Percentiles rank a stretch among this genome's conserved stretches.
These are phyloP conservation scores for Malus asiatica DNA, from an alignment of 306 rosid genomes.

Conservation along the genomic window DNA sequence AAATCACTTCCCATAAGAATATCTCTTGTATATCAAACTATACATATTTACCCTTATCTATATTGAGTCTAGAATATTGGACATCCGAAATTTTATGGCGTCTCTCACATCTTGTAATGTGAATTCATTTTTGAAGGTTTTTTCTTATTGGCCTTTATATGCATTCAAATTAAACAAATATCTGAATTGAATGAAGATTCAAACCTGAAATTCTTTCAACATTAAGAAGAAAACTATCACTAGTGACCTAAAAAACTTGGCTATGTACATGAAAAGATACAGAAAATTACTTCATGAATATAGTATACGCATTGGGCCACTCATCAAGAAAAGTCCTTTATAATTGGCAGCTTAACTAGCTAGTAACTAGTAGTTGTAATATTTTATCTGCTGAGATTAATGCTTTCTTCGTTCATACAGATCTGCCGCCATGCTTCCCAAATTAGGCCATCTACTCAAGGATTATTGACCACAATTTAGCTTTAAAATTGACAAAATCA, in stretches of 20 bases:
- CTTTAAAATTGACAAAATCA: too few relatives aligned
- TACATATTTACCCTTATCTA: background rate
- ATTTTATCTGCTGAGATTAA: background rate
- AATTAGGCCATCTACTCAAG: background rate
- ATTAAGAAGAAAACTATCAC: too few relatives aligned
- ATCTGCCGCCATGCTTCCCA: background rate
- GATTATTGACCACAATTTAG: too few relatives aligned
- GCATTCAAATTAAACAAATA: too few relatives aligned
- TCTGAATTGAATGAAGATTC: background rate
- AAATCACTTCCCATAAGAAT: too few relatives aligned
- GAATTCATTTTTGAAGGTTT: background rate
- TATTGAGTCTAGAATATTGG: background rate
- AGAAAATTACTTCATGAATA: background rate
- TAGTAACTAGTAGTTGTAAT: background rate
- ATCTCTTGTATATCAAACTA: background rate
- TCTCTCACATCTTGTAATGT: background rate
- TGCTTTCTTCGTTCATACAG: background rate
- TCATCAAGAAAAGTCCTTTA: background rate
- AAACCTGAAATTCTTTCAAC: too few relatives aligned
- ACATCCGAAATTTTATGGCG: background rate
- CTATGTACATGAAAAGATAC: background rate
- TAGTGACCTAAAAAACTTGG: too few relatives aligned
- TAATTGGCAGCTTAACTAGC: background rate
- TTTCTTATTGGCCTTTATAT: too few relatives aligned
- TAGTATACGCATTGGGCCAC: background rate